These are phyloP conservation scores for Backusella tarrabulga DNA, from an alignment of 192 early-diverging fungal genomes.

Conservation along the genomic window DNA sequence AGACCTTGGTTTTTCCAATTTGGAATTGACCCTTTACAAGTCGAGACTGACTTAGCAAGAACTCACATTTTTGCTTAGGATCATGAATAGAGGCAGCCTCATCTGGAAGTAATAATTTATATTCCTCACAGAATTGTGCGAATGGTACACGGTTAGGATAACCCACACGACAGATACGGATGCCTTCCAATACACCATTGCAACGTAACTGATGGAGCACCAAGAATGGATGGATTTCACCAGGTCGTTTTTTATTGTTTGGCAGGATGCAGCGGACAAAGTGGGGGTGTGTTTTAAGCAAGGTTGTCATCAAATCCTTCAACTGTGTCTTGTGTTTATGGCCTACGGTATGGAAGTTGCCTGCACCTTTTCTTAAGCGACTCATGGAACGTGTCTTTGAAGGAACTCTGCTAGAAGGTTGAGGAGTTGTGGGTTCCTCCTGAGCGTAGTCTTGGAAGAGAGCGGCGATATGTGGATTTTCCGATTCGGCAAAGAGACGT, in stretches of 20 bases:
- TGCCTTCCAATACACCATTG: constrained; percentile 97
- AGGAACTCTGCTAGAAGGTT: not conserved
- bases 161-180: constrained; percentile 93
- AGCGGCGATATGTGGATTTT: constrained; percentile 72
- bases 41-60: constrained; percentile 65
- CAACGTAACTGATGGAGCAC: constrained; percentile 94
- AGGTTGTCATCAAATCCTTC: constrained; percentile 78
- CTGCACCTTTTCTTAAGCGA: constrained; percentile 67
- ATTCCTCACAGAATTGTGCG: constrained; percentile 89
- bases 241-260: constrained; percentile 87
- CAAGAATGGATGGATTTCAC: constrained; percentile 76
- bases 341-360: constrained; percentile 89
- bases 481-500: constrained; percentile 78
- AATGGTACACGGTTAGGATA: constrained; percentile 93
- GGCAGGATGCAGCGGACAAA: constrained; percentile 99
- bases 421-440: constrained; percentile 27
- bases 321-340: constrained; percentile 96
- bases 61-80: constrained; percentile 78
- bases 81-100: constrained; percentile 83
- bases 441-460: constrained; percentile 82
- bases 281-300: constrained; percentile 92
- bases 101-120: constrained; percentile 87
- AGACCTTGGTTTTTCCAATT: constrained; percentile 92
- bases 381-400: not conserved
- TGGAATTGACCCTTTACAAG: constrained; percentile 81